Conservation (phyloP, 805 yeast species). For the Starmerella stigmatis region DNA sequence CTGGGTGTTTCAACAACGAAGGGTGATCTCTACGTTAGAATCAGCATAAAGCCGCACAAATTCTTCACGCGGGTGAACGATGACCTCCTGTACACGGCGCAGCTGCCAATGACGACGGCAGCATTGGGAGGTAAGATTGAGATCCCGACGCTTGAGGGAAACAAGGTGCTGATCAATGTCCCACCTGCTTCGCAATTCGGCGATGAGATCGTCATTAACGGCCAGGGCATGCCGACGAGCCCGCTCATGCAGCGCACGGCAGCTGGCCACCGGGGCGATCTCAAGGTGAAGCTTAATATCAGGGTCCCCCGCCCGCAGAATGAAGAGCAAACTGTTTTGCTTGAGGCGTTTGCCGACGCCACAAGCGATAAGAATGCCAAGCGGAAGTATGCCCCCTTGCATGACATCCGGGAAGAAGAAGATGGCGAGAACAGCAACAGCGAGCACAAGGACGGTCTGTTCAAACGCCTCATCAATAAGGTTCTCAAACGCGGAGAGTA, state of each 20-base stretch:
- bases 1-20: slow-evolving; percentile 47
- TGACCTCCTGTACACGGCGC: slow-evolving; percentile 53
- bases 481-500: slow-evolving; percentile 26
- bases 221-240: slow-evolving; percentile 66
- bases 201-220: slow-evolving; percentile 62
- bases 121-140: slow-evolving; percentile 85
- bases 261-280: slow-evolving; percentile 58
- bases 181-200: slow-evolving; percentile 79
- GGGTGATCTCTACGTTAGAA: slow-evolving; percentile 81
- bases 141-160: slow-evolving; percentile 77
- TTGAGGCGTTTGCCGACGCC: slow-evolving; percentile 92
- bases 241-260: slow-evolving; percentile 24
- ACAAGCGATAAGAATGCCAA: slow-evolving; percentile 71
- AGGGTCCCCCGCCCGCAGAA: slow-evolving; percentile 63
- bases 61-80: slow-evolving; percentile 55
- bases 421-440: not conserved
- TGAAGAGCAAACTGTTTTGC: slow-evolving; percentile 73
- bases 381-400: slow-evolving; percentile 39
- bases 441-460: slow-evolving; percentile 25
- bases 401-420: slow-evolving; percentile 23
- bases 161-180: slow-evolving; percentile 61
- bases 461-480: slow-evolving; percentile 30
- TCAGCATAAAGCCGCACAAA: slow-evolving; percentile 66
- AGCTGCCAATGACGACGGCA: slow-evolving; percentile 88
- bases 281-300: slow-evolving; percentile 64